Evolutionary conservation across 169 alveolate genomes (phyloP).

Genomic region (Babesia bovis): DNA sequence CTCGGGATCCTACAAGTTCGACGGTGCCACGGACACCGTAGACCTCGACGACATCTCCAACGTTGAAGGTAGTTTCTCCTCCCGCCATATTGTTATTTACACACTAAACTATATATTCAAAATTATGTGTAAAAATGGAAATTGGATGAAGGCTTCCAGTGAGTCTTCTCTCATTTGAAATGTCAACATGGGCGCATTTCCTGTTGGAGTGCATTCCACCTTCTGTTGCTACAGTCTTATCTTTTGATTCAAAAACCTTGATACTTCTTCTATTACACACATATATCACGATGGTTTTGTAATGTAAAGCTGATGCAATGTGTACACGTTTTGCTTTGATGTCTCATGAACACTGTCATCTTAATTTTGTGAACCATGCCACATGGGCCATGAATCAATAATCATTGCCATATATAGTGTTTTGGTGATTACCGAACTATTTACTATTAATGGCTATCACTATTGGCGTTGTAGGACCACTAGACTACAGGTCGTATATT

Average conservation of each 20-base stretch:
- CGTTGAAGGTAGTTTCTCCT: constrained; percentile 14
- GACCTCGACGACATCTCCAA: constrained; percentile 65
- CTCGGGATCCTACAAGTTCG: constrained; percentile 31
- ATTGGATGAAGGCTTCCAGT: neutral
- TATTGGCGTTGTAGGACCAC: no score
- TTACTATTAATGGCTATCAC: neutral
- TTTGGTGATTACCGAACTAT: no score
- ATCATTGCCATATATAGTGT: no score
- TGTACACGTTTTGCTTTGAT: neutral
- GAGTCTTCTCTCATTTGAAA: neutral
- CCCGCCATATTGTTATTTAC: constrained; percentile 13
- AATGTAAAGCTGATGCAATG: neutral
- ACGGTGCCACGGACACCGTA: constrained; percentile 62
- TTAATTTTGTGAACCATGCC: neutral
- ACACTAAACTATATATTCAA: neutral
- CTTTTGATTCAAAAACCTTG: neutral
- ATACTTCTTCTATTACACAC: no score
- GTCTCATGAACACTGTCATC: neutral
- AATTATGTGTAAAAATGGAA: neutral
- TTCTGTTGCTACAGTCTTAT: neutral
- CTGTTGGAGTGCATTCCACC: constrained; percentile 2
- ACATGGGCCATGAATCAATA: neutral
- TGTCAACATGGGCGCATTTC: neutral
- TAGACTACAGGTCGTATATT: neutral
- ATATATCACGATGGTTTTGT: no score